Conservation (phyloP, 2,329 filamentous ascomycete genomes). For the Calonectria henricotiae region DNA sequence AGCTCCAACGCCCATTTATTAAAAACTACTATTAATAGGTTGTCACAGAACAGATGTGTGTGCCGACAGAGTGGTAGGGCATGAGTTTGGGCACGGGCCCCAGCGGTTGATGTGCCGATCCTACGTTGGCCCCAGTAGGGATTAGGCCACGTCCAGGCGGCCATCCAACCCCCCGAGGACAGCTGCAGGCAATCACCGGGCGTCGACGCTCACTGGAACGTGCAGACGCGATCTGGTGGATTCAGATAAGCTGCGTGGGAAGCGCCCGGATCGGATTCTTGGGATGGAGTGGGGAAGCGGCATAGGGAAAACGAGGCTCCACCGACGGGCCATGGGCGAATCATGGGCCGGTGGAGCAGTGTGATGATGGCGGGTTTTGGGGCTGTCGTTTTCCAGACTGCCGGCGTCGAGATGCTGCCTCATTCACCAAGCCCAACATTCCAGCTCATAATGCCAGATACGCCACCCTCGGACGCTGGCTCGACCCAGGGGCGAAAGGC, state of each 20-base stretch:
- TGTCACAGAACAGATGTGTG: slow-evolving; percentile 1
- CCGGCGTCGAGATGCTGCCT: slow-evolving; percentile 15
- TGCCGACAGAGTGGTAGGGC: slow-evolving; percentile 4
- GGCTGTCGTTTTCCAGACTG: slow-evolving; percentile 20
- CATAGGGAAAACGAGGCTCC: neutral
- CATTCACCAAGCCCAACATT: slow-evolving; percentile 18
- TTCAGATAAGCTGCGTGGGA: slow-evolving; percentile 27
- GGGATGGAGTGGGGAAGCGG: slow-evolving; percentile 31
- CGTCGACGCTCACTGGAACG: neutral
- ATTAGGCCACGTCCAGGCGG: neutral
- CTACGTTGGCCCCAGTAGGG: neutral
- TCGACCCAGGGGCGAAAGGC: slow-evolving; percentile 44
- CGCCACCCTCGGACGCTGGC: slow-evolving; percentile 27
- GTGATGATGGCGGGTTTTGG: slow-evolving; percentile 1
- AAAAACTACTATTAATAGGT: slow-evolving; percentile 1
- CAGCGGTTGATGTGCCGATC: slow-evolving; percentile 8
- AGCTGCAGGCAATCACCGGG: slow-evolving; percentile 17
- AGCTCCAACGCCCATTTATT: neutral
- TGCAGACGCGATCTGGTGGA: slow-evolving; percentile 35
- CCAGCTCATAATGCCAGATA: slow-evolving; percentile 38
- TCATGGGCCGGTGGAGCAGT: slow-evolving; percentile 17
- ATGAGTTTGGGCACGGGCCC: slow-evolving; percentile 7
- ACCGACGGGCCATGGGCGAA: slow-evolving; percentile 1
- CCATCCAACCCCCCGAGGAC: neutral
- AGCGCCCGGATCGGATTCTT: slow-evolving; percentile 8